Conservation (phyloP, 2,329 filamentous ascomycete species). For the Alternaria viburni region DNA sequence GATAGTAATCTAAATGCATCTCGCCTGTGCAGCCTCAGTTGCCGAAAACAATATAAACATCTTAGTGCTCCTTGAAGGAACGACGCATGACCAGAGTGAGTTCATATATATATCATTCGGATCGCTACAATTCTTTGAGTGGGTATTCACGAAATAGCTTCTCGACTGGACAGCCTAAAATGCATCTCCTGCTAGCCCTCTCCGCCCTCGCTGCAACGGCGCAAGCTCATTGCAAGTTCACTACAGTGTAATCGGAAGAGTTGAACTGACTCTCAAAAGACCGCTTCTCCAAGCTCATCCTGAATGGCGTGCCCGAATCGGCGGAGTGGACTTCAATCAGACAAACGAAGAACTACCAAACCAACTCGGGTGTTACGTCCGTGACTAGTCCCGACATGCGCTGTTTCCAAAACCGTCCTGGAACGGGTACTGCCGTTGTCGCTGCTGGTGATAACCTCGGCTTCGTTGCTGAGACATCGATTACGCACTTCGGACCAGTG, state of each 20-base stretch:
- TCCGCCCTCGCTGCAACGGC: background rate
- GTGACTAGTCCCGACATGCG: slow-evolving; percentile 57
- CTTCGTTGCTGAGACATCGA: slow-evolving; percentile 53
- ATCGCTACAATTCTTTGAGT: background rate
- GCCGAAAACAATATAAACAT: background rate
- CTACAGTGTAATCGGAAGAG: background rate
- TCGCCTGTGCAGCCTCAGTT: background rate
- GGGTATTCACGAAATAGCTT: background rate
- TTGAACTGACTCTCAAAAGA: slow-evolving; percentile 13
- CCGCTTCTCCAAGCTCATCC: slow-evolving; percentile 34
- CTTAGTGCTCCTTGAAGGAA: background rate
- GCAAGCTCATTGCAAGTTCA: background rate
- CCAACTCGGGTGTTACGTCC: slow-evolving; percentile 58
- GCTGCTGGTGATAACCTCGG: slow-evolving; percentile 54
- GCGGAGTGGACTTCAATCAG: slow-evolving; percentile 55
- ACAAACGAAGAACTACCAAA: slow-evolving; percentile 59
- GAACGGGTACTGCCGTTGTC: slow-evolving; percentile 51
- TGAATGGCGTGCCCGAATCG: slow-evolving; percentile 40
- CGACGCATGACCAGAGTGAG: background rate
- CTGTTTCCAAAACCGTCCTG: slow-evolving; percentile 57
- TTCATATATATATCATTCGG: background rate
- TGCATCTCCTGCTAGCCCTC: background rate
- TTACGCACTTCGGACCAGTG: slow-evolving; percentile 62
- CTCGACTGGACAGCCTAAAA: background rate
- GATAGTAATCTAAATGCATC: background rate